Evolutionary conservation across 2,329 filamentous ascomycete genomes (phyloP).

Genomic region (Colletotrichum sansevieriae): DNA sequence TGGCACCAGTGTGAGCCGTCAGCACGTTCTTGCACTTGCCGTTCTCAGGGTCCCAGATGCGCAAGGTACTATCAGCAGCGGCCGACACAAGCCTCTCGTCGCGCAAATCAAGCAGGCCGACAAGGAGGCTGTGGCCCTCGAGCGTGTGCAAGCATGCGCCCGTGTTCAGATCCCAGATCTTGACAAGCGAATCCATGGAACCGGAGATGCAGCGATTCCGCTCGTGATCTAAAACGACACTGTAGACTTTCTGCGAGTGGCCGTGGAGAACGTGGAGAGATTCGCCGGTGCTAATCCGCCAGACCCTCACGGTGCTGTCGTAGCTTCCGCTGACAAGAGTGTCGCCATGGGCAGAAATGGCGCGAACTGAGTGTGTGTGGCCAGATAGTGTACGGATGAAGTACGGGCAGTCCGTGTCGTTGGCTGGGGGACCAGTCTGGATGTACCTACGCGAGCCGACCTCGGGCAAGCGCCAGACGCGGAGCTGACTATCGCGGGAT

Average conservation of each 20-base stretch:
- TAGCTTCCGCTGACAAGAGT: slow-evolving; percentile 98
- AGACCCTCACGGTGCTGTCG: slow-evolving; percentile 93
- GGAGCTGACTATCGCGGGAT: slow-evolving; percentile 91
- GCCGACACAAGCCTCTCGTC: slow-evolving; percentile 94
- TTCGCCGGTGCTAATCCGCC: slow-evolving; percentile 97
- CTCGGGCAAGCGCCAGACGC: slow-evolving; percentile 94
- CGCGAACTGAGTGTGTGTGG: slow-evolving; percentile 93
- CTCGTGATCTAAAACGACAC: slow-evolving; percentile 91
- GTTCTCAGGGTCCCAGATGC: slow-evolving; percentile 96
- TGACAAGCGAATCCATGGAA: slow-evolving; percentile 98
- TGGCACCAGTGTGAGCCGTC: slow-evolving; percentile 94
- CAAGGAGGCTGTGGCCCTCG: slow-evolving; percentile 92
- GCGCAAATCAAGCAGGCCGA: slow-evolving; percentile 90
- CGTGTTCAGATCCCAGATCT: slow-evolving; percentile 95
- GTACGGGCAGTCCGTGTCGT: slow-evolving; percentile 88
- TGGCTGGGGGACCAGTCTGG: slow-evolving; percentile 81
- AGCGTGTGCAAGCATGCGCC: slow-evolving; percentile 89
- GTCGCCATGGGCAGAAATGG: slow-evolving; percentile 94
- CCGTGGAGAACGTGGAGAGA: slow-evolving; percentile 86
- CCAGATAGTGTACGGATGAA: slow-evolving; percentile 90
- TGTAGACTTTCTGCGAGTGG: slow-evolving; percentile 95
- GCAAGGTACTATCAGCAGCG: slow-evolving; percentile 92
- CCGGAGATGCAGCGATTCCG: slow-evolving; percentile 97
- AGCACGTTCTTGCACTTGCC: slow-evolving; percentile 91
- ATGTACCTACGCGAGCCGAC: slow-evolving; percentile 82